A percentile compares a stretch with the other conserved stretches of the same genome.
Evolutionary conservation across 2,329 filamentous ascomycete species (phyloP).

Genomic region (Bertia moriformis): DNA sequence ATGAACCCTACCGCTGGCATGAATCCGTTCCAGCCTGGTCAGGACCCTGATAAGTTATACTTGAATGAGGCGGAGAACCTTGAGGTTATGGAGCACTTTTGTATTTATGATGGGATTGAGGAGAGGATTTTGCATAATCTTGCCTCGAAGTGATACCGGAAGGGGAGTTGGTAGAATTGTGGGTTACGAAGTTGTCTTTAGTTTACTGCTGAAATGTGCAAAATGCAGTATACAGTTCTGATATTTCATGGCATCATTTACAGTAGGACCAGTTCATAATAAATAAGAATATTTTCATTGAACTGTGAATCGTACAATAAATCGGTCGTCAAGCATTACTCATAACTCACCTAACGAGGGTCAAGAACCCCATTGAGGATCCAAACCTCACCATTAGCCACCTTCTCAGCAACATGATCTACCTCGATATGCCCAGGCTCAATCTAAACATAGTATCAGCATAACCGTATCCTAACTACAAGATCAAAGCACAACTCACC

Average conservation of each 20-base stretch:
- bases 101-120: conserved; percentile 54
- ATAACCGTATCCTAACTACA: background rate
- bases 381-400: background rate
- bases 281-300: no score
- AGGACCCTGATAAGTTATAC: conserved; percentile 62
- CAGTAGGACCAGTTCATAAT: no score
- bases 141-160: no score
- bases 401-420: background rate
- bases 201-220: no score
- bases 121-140: conserved; percentile 37
- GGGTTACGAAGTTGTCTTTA: no score
- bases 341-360: background rate
- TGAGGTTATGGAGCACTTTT: conserved; percentile 58
- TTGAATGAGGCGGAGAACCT: conserved; percentile 57
- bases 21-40: conserved; percentile 52
- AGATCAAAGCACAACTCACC: background rate
- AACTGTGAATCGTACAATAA: no score
- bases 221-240: no score
- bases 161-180: no score
- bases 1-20: conserved; percentile 36
- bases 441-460: background rate
- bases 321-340: no score
- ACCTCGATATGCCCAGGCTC: background rate
- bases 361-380: background rate
- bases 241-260: no score